Base-by-base conservation (phyloP, 768 basidiomycete genomes). In the Tephrocybe sp. region DNA sequence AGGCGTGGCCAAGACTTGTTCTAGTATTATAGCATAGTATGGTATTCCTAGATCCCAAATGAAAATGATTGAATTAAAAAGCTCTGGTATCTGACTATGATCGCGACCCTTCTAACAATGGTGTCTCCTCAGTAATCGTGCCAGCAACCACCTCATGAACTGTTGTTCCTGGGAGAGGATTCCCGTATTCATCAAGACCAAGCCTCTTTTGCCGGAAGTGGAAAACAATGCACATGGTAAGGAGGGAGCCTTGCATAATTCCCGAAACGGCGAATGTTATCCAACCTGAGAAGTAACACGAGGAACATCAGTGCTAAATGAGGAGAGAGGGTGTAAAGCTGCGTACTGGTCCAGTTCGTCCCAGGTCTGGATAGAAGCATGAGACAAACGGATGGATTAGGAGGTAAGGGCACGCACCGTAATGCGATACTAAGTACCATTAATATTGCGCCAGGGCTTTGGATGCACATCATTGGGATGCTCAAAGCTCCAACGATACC, bases 401-500 rank as follows among this genome's bases (percentile, higher is more conserved):
- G 48, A 23, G 16, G 45, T 34, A n/a, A 38, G 31, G 31, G 53
- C 19, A 60, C 74, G 14, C 50, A 85, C 80, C 83, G 72, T 20
- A 90, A 68, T 6, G 86, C 89, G 50, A 93, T 89, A 55, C 85
- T 89, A 4, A 85, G 55, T 5, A 91, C 87, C 86, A 98, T 95
- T n/a, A 91, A 63, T 3, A 90, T 72, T 1, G 89, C 87, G 3
- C 94, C 95, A 3, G 94, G 94, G 11, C 83, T 92, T 68, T 98
- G 96, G 13, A 99, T 90, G 42, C 82, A 70, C 96, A 99, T 98
- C 84, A 92, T 98, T 1, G 89, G 87, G 50, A 99, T 89, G 62
- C 92, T 94, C 13, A 98, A 73, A 0, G 93, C 92, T 2, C 96
- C 96, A 8, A 98, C 94, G 11, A 96, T 79, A 61, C 84, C 87